Base-by-base conservation (phyloP, 176 grass and related monocot genomes). In the Otatea glauca region DNA sequence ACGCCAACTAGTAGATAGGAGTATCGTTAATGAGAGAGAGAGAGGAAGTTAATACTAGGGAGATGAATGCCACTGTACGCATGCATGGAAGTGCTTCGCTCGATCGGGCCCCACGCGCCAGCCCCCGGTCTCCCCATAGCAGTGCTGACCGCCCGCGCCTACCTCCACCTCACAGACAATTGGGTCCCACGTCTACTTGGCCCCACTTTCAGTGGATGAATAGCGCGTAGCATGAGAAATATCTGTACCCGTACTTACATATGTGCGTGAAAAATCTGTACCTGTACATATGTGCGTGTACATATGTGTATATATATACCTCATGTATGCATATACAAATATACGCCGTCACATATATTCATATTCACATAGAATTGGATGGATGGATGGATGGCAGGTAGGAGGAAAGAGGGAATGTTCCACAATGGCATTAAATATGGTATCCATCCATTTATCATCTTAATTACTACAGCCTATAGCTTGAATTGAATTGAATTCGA, bases 331-430 rank as follows among this genome's bases (percentile, higher is more conserved):
- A 61, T 0, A 16, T 7, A 43, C 7, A 2, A 3, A 7, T 18
- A 18, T 44, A 6, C 0, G 42, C 37, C 13, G 5, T 42, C 39
- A 24, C 12, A 71, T 25, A 44, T 37, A 4, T 25, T 47, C n/a
- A 15, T 1, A 71, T 71, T 71, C 41, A 32, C 13, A 5, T 48
- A n/a, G 6, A 74, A 74, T 74, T 65, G 43, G 81, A 48, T 27
- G 24, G 80, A 50, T 32, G 45, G 70, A 49, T 72, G 70, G 23
- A 24, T 32, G 47, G 9, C 12, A 25, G 72, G 72, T n/a, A n/a
- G 16, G 55, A 17, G 38, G 6, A 21, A 53, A 27, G 54, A 48
- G 49, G 47, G 72, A 75, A 84, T 75, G 81, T 75, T 84, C 32
- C n/a, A 67, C 45, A 75, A 54, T 1, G 41, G 60, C 60, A 84